Percentiles rank a stretch among this genome's conserved stretches.
Conservation (phyloP, 805 yeast species). For the Cyberlindnera americana region DNA sequence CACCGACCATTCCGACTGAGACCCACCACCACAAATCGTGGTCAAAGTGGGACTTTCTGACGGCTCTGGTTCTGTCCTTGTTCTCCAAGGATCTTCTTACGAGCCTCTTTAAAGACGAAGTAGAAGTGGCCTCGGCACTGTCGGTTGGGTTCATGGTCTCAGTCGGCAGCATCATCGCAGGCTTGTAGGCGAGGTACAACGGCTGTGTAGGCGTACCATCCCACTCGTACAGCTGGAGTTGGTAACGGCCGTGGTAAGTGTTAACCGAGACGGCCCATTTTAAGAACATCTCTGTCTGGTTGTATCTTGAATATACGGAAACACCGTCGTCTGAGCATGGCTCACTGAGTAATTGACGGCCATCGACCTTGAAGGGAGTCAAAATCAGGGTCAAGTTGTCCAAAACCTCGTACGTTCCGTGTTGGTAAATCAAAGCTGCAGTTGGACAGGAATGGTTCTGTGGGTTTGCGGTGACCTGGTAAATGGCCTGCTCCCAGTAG, state of each 20-base stretch:
- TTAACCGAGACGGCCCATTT: conserved; percentile 61
- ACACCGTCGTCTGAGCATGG: conserved; percentile 71
- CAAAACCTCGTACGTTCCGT: conserved; percentile 69
- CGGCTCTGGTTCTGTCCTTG: conserved; percentile 74
- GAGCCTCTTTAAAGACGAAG: conserved; percentile 33
- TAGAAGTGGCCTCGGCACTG: conserved; percentile 30
- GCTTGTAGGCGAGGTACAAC: conserved; percentile 84
- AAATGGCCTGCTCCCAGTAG: conserved; percentile 82
- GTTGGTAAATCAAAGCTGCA: conserved; percentile 83
- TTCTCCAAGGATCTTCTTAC: conserved; percentile 78
- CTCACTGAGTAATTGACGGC: conserved; percentile 83
- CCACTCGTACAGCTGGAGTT: conserved; percentile 67
- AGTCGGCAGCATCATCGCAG: conserved; percentile 96
- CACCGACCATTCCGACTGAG: conserved; percentile 41
- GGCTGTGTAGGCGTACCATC: conserved; percentile 86
- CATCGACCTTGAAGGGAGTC: conserved; percentile 80
- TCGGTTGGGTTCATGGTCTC: conserved; percentile 83
- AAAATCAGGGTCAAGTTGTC: conserved; percentile 66
- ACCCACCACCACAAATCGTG: conserved; percentile 55
- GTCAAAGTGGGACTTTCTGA: conserved; percentile 36
- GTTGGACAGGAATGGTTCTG: conserved; percentile 75
- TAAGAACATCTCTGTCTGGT: conserved; percentile 58
- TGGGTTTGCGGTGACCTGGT: conserved; percentile 71
- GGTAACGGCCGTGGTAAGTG: conserved; percentile 79
- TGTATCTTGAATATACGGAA: conserved; percentile 69